phyloP scores from a whole-genome alignment of 805 yeast genomes.

The Saccharomycopsis javanensis region DNA sequence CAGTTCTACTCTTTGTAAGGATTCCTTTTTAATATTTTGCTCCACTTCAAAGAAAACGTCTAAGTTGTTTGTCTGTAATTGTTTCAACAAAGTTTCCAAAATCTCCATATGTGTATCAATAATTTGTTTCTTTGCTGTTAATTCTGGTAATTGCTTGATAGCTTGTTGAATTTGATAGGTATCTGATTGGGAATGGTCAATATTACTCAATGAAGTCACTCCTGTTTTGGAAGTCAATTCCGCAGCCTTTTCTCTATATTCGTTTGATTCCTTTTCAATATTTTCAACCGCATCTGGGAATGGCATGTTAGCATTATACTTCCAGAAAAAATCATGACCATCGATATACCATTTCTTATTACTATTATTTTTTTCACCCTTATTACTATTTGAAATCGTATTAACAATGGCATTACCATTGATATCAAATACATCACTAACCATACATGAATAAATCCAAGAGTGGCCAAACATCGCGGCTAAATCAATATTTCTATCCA shows the following conservation, averaged over 20 bases:
- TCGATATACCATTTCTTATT: conserved; percentile 77
- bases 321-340: conserved; percentile 92
- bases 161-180: conserved; percentile 73
- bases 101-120: conserved; percentile 97
- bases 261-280: conserved; percentile 73
- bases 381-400: conserved; percentile 23
- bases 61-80: conserved; percentile 74
- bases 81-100: conserved; percentile 70
- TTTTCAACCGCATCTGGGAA: conserved; percentile 99
- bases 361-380: conserved; percentile 29
- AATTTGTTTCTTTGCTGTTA: conserved; percentile 76
- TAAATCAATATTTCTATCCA: conserved; percentile 85
- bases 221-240: conserved; percentile 75
- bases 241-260: conserved; percentile 79
- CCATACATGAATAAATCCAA: conserved; percentile 96
- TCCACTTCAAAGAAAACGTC: conserved; percentile 93
- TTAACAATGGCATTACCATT: conserved; percentile 74
- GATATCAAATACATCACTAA: conserved; percentile 80
- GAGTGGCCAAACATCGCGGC: conserved; percentile 94
- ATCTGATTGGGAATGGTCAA: conserved; percentile 39
- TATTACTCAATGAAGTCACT: conserved; percentile 60
- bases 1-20: conserved; percentile 35
- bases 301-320: conserved; percentile 70
- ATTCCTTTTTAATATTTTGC: conserved; percentile 43
- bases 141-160: conserved; percentile 83